Conservation (phyloP, 2,329 filamentous ascomycete species). For the Penicillium sp. region DNA sequence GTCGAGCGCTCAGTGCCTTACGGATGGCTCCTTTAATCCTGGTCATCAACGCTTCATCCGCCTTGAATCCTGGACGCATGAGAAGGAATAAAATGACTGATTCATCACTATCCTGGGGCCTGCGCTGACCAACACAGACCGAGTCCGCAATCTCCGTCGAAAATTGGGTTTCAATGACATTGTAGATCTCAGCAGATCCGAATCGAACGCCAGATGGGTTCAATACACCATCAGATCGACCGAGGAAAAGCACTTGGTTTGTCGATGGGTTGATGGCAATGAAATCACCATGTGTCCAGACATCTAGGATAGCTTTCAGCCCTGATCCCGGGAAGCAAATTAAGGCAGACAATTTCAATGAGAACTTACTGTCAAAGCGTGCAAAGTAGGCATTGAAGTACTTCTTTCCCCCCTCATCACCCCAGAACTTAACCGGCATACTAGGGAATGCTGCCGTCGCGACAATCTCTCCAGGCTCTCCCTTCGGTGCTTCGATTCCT, state of each 20-base stretch:
- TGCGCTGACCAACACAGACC: slow-evolving; percentile 76
- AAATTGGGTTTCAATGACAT: slow-evolving; percentile 62
- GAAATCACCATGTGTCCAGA: slow-evolving; percentile 86
- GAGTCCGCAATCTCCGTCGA: slow-evolving; percentile 63
- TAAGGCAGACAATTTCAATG: background rate
- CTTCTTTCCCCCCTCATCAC: slow-evolving; percentile 55
- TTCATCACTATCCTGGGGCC: slow-evolving; percentile 63
- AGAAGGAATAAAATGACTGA: slow-evolving; percentile 63
- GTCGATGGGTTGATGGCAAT: slow-evolving; percentile 71
- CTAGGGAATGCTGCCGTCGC: slow-evolving; percentile 74
- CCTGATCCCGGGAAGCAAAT: background rate
- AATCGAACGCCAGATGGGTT: slow-evolving; percentile 81
- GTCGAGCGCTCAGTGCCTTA: slow-evolving; percentile 69
- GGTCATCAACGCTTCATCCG: slow-evolving; percentile 48
- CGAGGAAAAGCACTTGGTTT: slow-evolving; percentile 50
- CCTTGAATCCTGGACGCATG: slow-evolving; percentile 50
- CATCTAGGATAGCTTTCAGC: slow-evolving; percentile 42
- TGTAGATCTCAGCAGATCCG: slow-evolving; percentile 79
- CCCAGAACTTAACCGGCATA: slow-evolving; percentile 69
- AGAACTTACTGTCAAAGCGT: slow-evolving; percentile 20
- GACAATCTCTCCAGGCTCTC: slow-evolving; percentile 75
- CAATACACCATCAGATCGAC: slow-evolving; percentile 69
- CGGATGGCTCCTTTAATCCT: slow-evolving; percentile 69
- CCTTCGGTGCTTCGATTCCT: slow-evolving; percentile 59
- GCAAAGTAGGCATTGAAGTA: slow-evolving; percentile 48